Evolutionary conservation across 176 grass and related monocot species (phyloP).

Genomic region (Guadua angustifolia): DNA sequence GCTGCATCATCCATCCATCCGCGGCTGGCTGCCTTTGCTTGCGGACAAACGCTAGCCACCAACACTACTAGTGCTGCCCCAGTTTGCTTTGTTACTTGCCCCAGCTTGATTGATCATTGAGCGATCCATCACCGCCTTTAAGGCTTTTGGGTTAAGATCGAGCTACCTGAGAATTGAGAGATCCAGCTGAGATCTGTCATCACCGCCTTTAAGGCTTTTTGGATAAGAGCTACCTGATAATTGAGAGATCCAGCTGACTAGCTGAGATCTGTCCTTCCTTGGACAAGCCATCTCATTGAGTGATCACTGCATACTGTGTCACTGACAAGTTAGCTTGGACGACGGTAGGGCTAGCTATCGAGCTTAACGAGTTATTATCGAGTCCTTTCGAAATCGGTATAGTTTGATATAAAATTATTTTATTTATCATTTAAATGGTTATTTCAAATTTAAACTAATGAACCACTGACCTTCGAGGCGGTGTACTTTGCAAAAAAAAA

Average conservation of each 20-base stretch:
- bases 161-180: not conserved
- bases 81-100: not conserved
- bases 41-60: conserved; percentile 40
- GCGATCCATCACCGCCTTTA: not conserved
- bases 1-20: not conserved
- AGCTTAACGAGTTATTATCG: no score
- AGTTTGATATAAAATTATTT: no score
- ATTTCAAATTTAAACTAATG: no score
- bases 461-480: no score
- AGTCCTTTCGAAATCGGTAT: no score
- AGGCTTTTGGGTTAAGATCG: not conserved
- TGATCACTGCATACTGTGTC: not conserved
- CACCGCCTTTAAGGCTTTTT: rapidly evolving
- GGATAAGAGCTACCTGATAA: not conserved
- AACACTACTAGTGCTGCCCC: not conserved
- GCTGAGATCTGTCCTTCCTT: not conserved
- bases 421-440: no score
- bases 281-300: not conserved
- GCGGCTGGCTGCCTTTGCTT: conserved; percentile 31
- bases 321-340: not conserved
- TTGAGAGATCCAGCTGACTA: not conserved
- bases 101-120: not conserved
- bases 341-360: no score
- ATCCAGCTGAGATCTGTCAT: not conserved
- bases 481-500: no score